Base-by-base conservation (phyloP, 352 stramenopile species). In the Pythium rishiriense region DNA sequence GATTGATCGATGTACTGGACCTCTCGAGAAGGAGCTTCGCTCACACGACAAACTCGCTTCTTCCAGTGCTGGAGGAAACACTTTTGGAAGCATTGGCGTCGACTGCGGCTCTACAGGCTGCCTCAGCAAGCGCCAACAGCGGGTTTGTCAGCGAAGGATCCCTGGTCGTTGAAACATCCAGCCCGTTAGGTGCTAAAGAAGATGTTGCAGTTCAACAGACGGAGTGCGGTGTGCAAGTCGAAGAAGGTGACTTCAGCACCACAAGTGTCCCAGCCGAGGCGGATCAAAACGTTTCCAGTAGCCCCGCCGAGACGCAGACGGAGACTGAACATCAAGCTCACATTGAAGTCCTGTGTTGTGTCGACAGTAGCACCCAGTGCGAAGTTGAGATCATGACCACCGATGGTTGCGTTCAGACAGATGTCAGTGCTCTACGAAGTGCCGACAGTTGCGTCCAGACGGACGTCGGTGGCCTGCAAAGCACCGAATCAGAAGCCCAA, bases 51-150 rank as follows among this genome's bases (percentile, higher is more conserved):
- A 24, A 46, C 12, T 42, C 46, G 29, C n/a, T 48, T 19, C 22
- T 39, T 35, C 26, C 48, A 78, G 72, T 37, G 24, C 53, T 79
- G 3, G 56, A 76, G 45, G 51, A 72, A 19, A 66, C 74, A 55
- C 65, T 79, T 14, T 53, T 79, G 19, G 41, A 64, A 19, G 49
- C 46, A 1, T 50, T 76, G 12, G 41, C 28, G 5, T 39, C 37
- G 26, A 2, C 1, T 19, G 43, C 39, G 9, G 28, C n/a, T 10
- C 33, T 9, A 48, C 45, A 19, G 6, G n/a, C n/a, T n/a, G n/a
- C n/a, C n/a, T n/a, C n/a, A n/a, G 12, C 14, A 45, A 45, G 29
- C 17, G 21, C 29, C 9, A 57, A 14, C 17, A n/a, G n/a, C 10
- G 37, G n/a, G n/a, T n/a, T n/a, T n/a, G n/a, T n/a, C n/a, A n/a